phyloP scores from a whole-genome alignment of 2,329 filamentous ascomycete species.

The Aspergillus awamori region DNA sequence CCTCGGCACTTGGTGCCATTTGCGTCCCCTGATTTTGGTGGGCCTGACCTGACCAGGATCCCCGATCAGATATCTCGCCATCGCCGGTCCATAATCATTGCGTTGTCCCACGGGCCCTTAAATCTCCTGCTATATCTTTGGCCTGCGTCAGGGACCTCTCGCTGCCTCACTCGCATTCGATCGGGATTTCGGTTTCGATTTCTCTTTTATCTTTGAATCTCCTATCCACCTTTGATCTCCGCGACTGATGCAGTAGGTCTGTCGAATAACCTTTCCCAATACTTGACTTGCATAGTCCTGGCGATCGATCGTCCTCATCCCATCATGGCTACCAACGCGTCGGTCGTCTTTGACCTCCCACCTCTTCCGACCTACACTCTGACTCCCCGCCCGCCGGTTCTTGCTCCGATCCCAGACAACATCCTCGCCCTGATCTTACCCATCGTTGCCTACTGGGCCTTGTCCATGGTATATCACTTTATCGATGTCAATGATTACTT shows the following conservation, averaged over 20 bases:
- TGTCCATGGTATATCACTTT: conserved; percentile 84
- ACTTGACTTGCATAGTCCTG: conserved; percentile 6
- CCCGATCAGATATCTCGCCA: conserved; percentile 11
- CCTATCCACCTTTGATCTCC: background rate
- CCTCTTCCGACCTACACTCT: conserved; percentile 83
- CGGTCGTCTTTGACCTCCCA: conserved; percentile 63
- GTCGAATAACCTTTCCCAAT: conserved; percentile 1
- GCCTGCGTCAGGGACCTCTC: background rate
- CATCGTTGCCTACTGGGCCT: conserved; percentile 81
- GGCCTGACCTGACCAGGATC: conserved; percentile 14
- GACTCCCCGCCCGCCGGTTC: conserved; percentile 67
- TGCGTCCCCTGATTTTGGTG: conserved; percentile 22
- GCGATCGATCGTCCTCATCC: conserved; percentile 11
- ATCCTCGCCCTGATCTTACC: conserved; percentile 75
- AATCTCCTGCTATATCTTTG: conserved; percentile 8
- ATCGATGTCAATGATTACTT: conserved; percentile 86
- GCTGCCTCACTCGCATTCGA: background rate
- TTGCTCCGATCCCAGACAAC: conserved; percentile 80
- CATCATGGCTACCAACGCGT: conserved; percentile 40
- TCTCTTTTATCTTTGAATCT: background rate
- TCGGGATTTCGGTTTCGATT: background rate
- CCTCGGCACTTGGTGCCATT: conserved; percentile 6
- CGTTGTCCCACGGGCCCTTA: conserved; percentile 4
- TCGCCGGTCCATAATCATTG: conserved; percentile 6
- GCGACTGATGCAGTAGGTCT: conserved; percentile 13